These are phyloP conservation scores for Penicillium sp. DNA, from an alignment of 2,329 filamentous ascomycete species.

Conservation along the genomic window DNA sequence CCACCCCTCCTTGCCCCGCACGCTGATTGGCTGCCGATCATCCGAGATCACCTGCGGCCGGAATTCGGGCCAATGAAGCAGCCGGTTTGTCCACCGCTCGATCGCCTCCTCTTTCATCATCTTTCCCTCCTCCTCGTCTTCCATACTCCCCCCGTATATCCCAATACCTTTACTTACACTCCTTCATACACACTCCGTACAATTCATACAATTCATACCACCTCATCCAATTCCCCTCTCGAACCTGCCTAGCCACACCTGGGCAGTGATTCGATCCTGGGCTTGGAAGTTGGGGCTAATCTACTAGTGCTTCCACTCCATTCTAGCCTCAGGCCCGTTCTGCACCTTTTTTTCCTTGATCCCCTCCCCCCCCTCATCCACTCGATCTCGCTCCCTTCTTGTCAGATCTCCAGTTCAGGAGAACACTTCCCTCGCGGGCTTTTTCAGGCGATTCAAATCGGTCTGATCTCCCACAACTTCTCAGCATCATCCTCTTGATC, in stretches of 20 bases:
- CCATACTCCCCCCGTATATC: neutral
- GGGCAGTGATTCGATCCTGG: conserved; percentile 4
- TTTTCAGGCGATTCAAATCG: neutral
- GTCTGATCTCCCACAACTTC: neutral
- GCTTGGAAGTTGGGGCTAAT: neutral
- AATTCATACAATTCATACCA: conserved; percentile 5
- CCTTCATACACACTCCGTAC: conserved; percentile 6
- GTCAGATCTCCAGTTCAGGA: conserved; percentile 4
- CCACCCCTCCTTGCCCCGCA: neutral
- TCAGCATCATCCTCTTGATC: neutral
- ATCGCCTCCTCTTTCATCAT: conserved; percentile 22
- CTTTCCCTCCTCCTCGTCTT: neutral
- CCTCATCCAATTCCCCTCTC: neutral
- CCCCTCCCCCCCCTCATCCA: conserved; percentile 12
- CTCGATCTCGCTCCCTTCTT: conserved; percentile 1
- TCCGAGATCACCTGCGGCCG: conserved; percentile 18
- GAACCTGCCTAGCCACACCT: neutral
- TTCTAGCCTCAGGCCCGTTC: conserved; percentile 26
- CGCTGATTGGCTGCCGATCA: conserved; percentile 26
- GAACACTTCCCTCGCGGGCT: neutral
- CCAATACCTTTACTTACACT: neutral
- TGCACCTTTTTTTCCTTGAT: conserved; percentile 19
- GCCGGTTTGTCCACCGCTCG: conserved; percentile 16
- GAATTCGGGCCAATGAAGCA: conserved; percentile 26
- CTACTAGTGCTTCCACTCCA: conserved; percentile 4